Conservation (phyloP, 805 yeast species). For the Suhomyces xylopsoci region DNA sequence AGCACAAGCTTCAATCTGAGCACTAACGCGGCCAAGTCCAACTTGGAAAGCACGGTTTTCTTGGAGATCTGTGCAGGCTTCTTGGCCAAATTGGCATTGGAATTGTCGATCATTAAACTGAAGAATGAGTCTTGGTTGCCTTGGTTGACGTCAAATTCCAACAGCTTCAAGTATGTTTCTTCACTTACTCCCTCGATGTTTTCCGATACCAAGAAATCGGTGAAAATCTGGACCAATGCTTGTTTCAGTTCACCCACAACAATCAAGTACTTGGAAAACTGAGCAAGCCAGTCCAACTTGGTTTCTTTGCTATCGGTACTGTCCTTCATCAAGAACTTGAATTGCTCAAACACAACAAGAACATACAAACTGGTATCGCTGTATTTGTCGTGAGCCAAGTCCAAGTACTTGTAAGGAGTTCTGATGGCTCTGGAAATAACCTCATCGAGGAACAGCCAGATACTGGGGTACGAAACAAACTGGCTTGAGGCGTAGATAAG, state of each 20-base stretch:
- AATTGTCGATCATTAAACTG: constrained; percentile 9
- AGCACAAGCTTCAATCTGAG: constrained; percentile 35
- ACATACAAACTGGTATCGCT: constrained; percentile 31
- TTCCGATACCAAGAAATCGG: constrained; percentile 7
- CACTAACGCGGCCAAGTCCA: constrained; percentile 49
- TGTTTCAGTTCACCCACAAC: constrained; percentile 58
- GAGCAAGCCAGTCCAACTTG: constrained; percentile 47
- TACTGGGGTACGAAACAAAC: not conserved
- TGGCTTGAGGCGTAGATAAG: constrained; percentile 48
- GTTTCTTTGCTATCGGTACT: constrained; percentile 12
- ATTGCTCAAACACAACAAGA: constrained; percentile 58
- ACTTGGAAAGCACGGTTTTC: constrained; percentile 41
- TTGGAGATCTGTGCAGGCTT: constrained; percentile 8
- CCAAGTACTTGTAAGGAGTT: constrained; percentile 84
- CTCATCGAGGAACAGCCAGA: constrained; percentile 70
- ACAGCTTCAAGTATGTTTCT: constrained; percentile 4
- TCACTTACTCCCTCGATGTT: constrained; percentile 1
- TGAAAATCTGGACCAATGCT: constrained; percentile 16
- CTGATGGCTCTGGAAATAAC: constrained; percentile 65
- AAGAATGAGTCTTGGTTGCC: constrained; percentile 10
- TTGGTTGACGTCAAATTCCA: constrained; percentile 4
- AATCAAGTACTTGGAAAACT: constrained; percentile 45
- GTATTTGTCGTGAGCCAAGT: constrained; percentile 37
- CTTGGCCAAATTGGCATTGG: constrained; percentile 6
- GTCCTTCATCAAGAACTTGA: constrained; percentile 47